Evolutionary conservation across 2,329 filamentous ascomycete genomes (phyloP).

Genomic region (Tetracladium maxilliforme): DNA sequence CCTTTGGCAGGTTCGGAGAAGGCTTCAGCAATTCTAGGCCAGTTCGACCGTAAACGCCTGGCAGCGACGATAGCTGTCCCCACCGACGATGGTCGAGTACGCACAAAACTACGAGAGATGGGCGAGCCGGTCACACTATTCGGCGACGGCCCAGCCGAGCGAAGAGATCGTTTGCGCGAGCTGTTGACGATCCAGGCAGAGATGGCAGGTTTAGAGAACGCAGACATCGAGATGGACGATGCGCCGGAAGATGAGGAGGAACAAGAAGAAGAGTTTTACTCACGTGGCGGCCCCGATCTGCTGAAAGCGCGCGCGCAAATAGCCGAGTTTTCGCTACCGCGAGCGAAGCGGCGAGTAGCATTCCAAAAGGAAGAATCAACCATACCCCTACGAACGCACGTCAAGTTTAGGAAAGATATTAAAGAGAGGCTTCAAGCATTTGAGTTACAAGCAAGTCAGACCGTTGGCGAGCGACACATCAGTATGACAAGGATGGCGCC

Average conservation of each 20-base stretch:
- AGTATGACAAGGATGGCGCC: constrained; percentile 88
- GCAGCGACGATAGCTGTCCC: constrained; percentile 83
- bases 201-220: constrained; percentile 36
- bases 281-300: constrained; percentile 60
- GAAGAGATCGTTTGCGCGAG: constrained; percentile 74
- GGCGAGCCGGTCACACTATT: constrained; percentile 94
- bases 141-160: constrained; percentile 73
- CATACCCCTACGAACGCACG: constrained; percentile 77
- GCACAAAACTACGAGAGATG: constrained; percentile 64
- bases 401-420: constrained; percentile 80
- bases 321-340: constrained; percentile 68
- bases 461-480: constrained; percentile 77
- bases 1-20: constrained; percentile 12
- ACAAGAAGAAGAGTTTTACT: constrained; percentile 90
- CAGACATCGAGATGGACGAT: constrained; percentile 49
- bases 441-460: constrained; percentile 87
- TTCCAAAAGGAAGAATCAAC: constrained; percentile 69
- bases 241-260: constrained; percentile 49
- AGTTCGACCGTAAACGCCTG: constrained; percentile 83
- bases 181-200: constrained; percentile 63
- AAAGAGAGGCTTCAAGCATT: constrained; percentile 73
- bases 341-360: constrained; percentile 61
- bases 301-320: constrained; percentile 66
- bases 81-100: constrained; percentile 82
- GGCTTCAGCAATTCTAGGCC: constrained; percentile 30